A percentile compares a stretch with the other conserved stretches of the same genome.
Conservation (phyloP, 352 stramenopile genomes). For the Pythium phragmitis region DNA sequence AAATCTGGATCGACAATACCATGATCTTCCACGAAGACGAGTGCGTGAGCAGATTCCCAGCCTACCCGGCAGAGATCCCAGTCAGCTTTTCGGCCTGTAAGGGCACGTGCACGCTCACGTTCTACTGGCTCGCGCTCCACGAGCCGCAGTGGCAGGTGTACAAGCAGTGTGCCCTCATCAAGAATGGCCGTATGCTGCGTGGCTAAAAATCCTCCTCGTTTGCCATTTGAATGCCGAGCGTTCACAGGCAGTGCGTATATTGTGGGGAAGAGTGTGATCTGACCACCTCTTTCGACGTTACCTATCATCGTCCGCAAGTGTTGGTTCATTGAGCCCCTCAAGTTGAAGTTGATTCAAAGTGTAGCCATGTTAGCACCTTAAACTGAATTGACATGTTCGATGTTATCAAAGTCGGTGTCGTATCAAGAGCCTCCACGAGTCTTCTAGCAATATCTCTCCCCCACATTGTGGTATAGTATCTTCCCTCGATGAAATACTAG, state of each 20-base stretch:
- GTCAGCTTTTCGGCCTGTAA: conserved; percentile 46
- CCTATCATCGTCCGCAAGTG: not conserved
- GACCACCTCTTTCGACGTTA: not conserved
- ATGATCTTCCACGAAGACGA: conserved; percentile 30
- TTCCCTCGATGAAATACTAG: too few species aligned
- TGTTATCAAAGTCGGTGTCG: too few species aligned
- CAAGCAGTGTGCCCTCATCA: conserved; percentile 28
- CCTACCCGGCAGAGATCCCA: conserved; percentile 35
- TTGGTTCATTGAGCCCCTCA: not conserved
- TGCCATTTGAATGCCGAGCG: not conserved
- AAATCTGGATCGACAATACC: conserved; percentile 28
- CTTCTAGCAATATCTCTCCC: too few species aligned
- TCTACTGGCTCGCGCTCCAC: conserved; percentile 37
- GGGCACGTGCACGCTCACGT: conserved; percentile 38
- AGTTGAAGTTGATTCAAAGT: not conserved
- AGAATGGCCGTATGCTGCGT: conserved; percentile 17
- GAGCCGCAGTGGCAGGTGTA: conserved; percentile 31
- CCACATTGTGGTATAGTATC: too few species aligned
- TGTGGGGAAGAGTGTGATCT: not conserved
- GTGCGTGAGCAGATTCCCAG: conserved; percentile 36
- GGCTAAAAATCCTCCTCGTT: not conserved
- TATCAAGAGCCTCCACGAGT: too few species aligned
- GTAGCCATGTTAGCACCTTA: not conserved
- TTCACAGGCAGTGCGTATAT: not conserved
- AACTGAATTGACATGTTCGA: too few species aligned